Percentiles rank a stretch among this genome's conserved stretches.
Conservation (phyloP, 202 grass and related monocot species). For the Sporobolus alterniflorus region DNA sequence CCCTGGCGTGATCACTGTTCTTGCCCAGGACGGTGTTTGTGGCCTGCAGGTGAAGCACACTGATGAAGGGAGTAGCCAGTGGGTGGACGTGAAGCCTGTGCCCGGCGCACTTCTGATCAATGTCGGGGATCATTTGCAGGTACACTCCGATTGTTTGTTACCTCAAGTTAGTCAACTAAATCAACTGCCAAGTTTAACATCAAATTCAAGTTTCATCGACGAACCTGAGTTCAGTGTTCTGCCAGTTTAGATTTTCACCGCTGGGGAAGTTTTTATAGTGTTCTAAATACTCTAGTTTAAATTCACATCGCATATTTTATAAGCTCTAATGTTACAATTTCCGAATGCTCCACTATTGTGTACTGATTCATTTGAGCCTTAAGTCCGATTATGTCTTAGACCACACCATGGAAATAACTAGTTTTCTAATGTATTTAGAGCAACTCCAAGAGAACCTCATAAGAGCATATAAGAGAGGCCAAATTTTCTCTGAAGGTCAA, state of each 20-base stretch:
- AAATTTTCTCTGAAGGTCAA: too few relatives aligned
- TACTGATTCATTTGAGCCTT: neutral
- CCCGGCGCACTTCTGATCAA: conserved; percentile 78
- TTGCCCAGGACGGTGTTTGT: conserved; percentile 67
- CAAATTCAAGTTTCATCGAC: neutral
- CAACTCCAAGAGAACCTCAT: too few relatives aligned
- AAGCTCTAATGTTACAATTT: too few relatives aligned
- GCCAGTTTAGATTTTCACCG: neutral
- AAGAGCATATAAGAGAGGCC: too few relatives aligned
- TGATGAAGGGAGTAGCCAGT: conserved; percentile 34
- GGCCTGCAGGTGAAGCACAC: conserved; percentile 79
- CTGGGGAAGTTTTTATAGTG: neutral
- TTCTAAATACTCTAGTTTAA: too few relatives aligned
- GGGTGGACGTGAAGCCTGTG: conserved; percentile 71
- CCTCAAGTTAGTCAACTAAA: neutral
- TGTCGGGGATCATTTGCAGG: conserved; percentile 87
- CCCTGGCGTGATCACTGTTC: conserved; percentile 64
- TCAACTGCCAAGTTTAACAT: neutral
- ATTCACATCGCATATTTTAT: too few relatives aligned
- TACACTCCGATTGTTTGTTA: conserved; percentile 4
- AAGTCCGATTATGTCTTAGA: too few relatives aligned
- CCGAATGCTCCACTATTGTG: neutral
- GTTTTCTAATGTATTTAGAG: too few relatives aligned
- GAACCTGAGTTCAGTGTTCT: neutral
- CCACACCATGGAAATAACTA: too few relatives aligned